Evolutionary conservation across 192 early-diverging fungal species (phyloP), one percentile per base, ranked within the genome.

Genomic region (Coemansia sp.): DNA sequence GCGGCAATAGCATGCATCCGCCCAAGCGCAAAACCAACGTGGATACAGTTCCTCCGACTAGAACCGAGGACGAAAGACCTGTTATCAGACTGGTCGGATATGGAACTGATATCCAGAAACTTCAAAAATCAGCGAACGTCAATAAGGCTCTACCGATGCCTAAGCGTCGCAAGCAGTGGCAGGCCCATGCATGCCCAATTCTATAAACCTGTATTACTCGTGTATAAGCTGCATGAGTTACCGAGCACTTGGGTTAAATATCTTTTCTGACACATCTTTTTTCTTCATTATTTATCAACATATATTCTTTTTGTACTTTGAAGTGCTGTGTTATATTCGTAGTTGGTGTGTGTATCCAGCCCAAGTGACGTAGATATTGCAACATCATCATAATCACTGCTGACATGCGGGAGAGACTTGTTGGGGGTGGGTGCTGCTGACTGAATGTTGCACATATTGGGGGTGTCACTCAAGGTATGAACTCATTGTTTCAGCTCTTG

Each of bases 101-200:
- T 5, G 31, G 57, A 18, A 18, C 57, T 5, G 57, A 60, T 34
- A 36, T 36, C 16, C 46, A 52, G 61, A 33, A 38, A 41, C 33
- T 51, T 33, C 54, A 13, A 67, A 47, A 43, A n/a, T 20, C n/a
- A 16, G 46, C 40, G n/a, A 67, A 77, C 31, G 42, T 73, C 41
- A 72, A 82, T 63, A 82, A 82, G 72, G 66, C 72, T 3, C 51
- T 82, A 49, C 79, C 79, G 12, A 36, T 20, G 36, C 74, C 79
- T 16, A 43, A 43, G 61, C 52, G 67, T 38, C 71, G 36, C 47
- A 80, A 66, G 51, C 63, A 49, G 22, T 49, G 33, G 16, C 27
- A 68, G 40, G 52, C 70, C 29, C 63, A 69, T 27, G 59, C 68
- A 16, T 79, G 77, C 64, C 46, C 68, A 8, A 71, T 72, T 46